Conservation (phyloP, 306 rosid species). For the Prosopis cineraria region DNA sequence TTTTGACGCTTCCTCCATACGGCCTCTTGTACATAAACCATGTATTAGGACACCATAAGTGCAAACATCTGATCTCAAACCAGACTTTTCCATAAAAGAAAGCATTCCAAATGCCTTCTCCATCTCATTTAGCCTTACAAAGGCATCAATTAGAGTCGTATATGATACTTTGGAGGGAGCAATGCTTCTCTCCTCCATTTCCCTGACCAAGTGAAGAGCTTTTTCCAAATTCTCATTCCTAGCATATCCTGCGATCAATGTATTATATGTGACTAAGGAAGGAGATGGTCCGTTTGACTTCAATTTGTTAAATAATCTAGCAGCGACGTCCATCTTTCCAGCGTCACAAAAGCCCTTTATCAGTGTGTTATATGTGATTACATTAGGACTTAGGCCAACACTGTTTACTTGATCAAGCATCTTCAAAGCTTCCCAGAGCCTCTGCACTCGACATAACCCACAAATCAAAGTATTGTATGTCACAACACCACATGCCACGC, state of each 20-base stretch:
- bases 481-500: slow-evolving; percentile 52
- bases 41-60: slow-evolving; percentile 65
- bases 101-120: slow-evolving; percentile 57
- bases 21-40: slow-evolving; percentile 64
- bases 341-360: slow-evolving; percentile 63
- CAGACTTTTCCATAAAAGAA: slow-evolving; percentile 66
- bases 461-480: slow-evolving; percentile 61
- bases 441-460: slow-evolving; percentile 57
- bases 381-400: slow-evolving; percentile 54
- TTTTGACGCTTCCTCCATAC: slow-evolving; percentile 69
- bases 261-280: slow-evolving; percentile 68
- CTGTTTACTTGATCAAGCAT: slow-evolving; percentile 50
- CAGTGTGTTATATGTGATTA: slow-evolving; percentile 60
- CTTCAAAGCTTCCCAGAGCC: slow-evolving; percentile 52
- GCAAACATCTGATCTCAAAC: slow-evolving; percentile 62
- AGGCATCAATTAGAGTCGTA: slow-evolving; percentile 60
- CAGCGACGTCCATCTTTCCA: slow-evolving; percentile 62
- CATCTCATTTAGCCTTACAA: slow-evolving; percentile 46
- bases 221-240: slow-evolving; percentile 47
- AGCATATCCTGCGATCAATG: slow-evolving; percentile 58
- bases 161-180: slow-evolving; percentile 75
- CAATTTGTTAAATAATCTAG: slow-evolving; percentile 55
- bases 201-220: slow-evolving; percentile 55
- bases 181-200: slow-evolving; percentile 67
- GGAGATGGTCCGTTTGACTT: slow-evolving; percentile 69